Evolutionary conservation across 768 basidiomycete genomes (phyloP), one percentile per base, ranked within the genome.

Genomic region (Suillus hirtellus): DNA sequence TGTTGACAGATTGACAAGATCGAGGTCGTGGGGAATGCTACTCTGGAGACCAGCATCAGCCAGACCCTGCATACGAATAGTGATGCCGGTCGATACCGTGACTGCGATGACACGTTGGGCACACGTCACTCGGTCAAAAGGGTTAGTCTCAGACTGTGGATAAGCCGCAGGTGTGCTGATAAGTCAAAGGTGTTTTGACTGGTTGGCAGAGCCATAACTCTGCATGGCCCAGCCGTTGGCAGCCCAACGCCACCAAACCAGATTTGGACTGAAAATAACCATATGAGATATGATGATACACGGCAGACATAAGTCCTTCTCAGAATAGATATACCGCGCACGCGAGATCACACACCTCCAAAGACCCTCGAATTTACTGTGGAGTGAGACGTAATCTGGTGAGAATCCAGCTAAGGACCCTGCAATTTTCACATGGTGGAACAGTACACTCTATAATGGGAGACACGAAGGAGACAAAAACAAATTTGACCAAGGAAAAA

Each of bases 171-270:
- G 31, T 31, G 31, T 31, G 31, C 31, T 31, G 31, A 31, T 31
- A 31, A 4, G 31, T 31, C 31, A 7, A 6, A 31, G 5, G 31
- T 31, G 31, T 31, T 37, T 37, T 37, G 35, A 37, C 10, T 37
- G 35, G 35, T 37, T 37, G 9, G 35, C 38, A 40, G 14, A 12
- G 38, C 12, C 38, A 40, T 40, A 14, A 40, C 35, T 37, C 10
- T 8, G 35, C 35, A 10, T 10, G 35, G 10, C 10, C 35, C 10
- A 10, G 35, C 35, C 35, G 35, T 37, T 37, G 35, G 84, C 24
- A 86, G 64, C 19, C 78, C 81, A 49, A 87, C 79, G 12, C 83
- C 84, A n/a, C 85, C 85, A 46, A 24, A 85, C 76, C 71, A 63
- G 83, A 85, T 58, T 77, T 75, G 17, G 78, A 67, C 84, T 85